Base-by-base conservation (phyloP, 257 asterid genomes). In the Solanum habrochaites region DNA sequence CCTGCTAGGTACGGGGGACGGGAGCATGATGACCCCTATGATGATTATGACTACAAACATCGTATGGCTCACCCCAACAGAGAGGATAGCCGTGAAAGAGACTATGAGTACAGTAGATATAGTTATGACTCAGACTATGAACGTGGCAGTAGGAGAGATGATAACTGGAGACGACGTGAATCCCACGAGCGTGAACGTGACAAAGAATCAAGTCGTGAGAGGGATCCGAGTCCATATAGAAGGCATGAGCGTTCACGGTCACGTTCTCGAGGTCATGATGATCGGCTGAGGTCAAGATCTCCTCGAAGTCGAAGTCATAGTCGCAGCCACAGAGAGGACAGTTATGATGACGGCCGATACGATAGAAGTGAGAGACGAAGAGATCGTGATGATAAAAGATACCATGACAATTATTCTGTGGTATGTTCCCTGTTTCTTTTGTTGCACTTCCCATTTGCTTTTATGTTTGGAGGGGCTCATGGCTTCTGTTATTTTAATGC, bases 81-180 rank as follows among this genome's bases (percentile, higher is more conserved):
- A 91, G 99, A 97, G 90, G 93, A 90, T 67, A 96, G 97, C 92
- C 94, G 94, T 78, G 99, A 97, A 88, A 94, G 93, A 87, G 98
- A 94, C 90, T 92, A 93, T 87, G 97, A 95, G 89, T 92, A 95
- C 67, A 95, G 96, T 73, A 91, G 95, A 86, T 94, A 91, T 62
- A 93, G 97, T 90, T 94, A 95, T 90, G 99, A 97, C 91, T 94
- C 99, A 86, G 99, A 97, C 88, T 92, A 97, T 92, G 99, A 97
- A 39, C 92, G 95, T 78, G 92, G 96, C 85, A 89, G 90, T 86
- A 91, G 96, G 90, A 93, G 98, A 93, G 99, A 95, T 58, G 92
- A 98, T 89, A 93, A 69, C 75, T 93, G 98, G 96, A 91, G 95
- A 90, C 93, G 95, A 87, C 96, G 94, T 87, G 98, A 88, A 84